Percentiles rank a stretch among this genome's conserved stretches.
Conservation (phyloP, 495 filamentous ascomycete genomes). For the Aspergillus affinis region DNA sequence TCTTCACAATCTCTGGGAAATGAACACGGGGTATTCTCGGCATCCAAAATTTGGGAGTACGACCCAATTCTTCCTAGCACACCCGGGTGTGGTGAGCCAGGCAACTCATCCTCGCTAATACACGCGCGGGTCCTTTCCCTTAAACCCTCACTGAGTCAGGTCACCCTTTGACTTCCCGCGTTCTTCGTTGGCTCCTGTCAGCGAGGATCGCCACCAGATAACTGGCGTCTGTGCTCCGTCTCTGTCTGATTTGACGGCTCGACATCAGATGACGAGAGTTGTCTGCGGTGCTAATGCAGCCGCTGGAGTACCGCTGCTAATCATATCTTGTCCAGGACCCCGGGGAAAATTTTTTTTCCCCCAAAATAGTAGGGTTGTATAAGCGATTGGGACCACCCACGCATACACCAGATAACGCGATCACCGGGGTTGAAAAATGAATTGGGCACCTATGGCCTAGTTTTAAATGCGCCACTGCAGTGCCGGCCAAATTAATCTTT, state of each 20-base stretch:
- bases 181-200: constrained; percentile 19
- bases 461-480: background rate
- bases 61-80: background rate
- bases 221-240: constrained; percentile 13
- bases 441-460: background rate
- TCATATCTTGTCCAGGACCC: constrained; percentile 15
- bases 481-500: background rate
- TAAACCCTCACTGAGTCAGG: constrained; percentile 7
- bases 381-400: constrained; percentile 12
- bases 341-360: constrained; percentile 6
- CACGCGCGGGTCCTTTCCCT: constrained; percentile 5
- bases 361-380: constrained; percentile 15
- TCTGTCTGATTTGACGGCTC: constrained; percentile 23
- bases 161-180: constrained; percentile 3
- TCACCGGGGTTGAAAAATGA: background rate
- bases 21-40: background rate
- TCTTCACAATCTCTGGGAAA: background rate
- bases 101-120: constrained; percentile 1
- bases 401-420: constrained; percentile 4
- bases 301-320: constrained; percentile 16
- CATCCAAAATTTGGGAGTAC: background rate
- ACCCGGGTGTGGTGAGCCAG: background rate
- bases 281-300: constrained; percentile 39
- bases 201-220: constrained; percentile 21
- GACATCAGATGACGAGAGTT: constrained; percentile 37